These are phyloP conservation scores for Kodamaea fungicola DNA, from an alignment of 1,139 yeast species.

Conservation along the genomic window DNA sequence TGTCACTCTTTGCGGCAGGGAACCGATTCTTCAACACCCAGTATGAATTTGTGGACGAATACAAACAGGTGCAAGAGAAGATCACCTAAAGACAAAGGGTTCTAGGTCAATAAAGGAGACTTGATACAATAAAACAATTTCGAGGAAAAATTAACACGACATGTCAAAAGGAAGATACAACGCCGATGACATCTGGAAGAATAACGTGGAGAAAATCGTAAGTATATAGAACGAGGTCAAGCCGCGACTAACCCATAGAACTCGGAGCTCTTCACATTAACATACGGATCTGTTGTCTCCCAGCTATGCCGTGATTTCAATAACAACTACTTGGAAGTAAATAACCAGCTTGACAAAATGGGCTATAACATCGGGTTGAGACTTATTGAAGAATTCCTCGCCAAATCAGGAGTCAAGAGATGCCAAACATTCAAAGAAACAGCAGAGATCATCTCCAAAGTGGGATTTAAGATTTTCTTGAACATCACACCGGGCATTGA, in stretches of 20 bases:
- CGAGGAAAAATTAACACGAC: background rate
- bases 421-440: constrained; percentile 82
- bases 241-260: constrained; percentile 40
- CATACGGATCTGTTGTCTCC: constrained; percentile 94
- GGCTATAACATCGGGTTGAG: constrained; percentile 94
- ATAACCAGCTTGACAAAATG: constrained; percentile 83
- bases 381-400: constrained; percentile 87
- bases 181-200: constrained; percentile 94
- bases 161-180: constrained; percentile 57
- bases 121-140: too few relatives aligned
- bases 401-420: constrained; percentile 79
- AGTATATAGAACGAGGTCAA: constrained; percentile 20
- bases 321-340: constrained; percentile 73
- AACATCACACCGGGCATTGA: constrained; percentile 75
- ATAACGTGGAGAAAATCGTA: constrained; percentile 79
- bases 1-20: constrained; percentile 95
- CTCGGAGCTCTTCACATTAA: constrained; percentile 85
- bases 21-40: constrained; percentile 70
- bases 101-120: too few relatives aligned
- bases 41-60: constrained; percentile 62
- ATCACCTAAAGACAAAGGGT: constrained; percentile 62
- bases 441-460: constrained; percentile 78
- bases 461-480: constrained; percentile 87
- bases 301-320: constrained; percentile 84
- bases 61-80: constrained; percentile 52